Conservation (phyloP, 306 rosid genomes). For the Lablab purpureus region DNA sequence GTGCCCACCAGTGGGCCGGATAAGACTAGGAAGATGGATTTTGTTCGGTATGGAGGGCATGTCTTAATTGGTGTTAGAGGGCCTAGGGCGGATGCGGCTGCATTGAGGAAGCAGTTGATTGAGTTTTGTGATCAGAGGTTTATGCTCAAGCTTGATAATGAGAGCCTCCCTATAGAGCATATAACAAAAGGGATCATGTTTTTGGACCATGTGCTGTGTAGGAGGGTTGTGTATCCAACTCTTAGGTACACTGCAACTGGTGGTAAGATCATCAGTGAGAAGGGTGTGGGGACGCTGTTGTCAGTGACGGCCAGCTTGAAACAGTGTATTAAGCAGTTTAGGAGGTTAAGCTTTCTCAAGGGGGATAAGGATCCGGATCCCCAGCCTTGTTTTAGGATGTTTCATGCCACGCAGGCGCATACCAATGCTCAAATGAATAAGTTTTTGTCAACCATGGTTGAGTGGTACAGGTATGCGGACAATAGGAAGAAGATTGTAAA, state of each 20-base stretch:
- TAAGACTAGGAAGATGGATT: conserved; percentile 96
- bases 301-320: conserved; percentile 96
- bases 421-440: conserved; percentile 99
- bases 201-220: conserved; percentile 91
- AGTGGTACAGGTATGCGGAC: conserved; percentile 97
- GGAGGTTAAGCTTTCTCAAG: conserved; percentile 85
- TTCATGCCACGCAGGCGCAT: conserved; percentile 97
- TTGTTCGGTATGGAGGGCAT: conserved; percentile 86
- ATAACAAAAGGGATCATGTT: conserved; percentile 97
- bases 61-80: conserved; percentile 88
- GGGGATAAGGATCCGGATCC: conserved; percentile 99
- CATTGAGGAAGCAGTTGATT: conserved; percentile 81
- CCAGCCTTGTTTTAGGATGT: conserved; percentile 97
- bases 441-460: conserved; percentile 86
- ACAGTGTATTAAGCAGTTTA: conserved; percentile 88
- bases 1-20: conserved; percentile 99
- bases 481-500: conserved; percentile 90
- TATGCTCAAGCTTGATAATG: conserved; percentile 91
- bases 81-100: conserved; percentile 89
- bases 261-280: conserved; percentile 95
- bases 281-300: conserved; percentile 94
- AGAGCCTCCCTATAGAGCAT: conserved; percentile 92
- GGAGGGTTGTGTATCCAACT: conserved; percentile 94
- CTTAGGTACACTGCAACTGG: conserved; percentile 95
- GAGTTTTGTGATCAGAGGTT: conserved; percentile 95